phyloP scores from a whole-genome alignment of 2,329 filamentous ascomycete species.

The Paecilomyces variotii region DNA sequence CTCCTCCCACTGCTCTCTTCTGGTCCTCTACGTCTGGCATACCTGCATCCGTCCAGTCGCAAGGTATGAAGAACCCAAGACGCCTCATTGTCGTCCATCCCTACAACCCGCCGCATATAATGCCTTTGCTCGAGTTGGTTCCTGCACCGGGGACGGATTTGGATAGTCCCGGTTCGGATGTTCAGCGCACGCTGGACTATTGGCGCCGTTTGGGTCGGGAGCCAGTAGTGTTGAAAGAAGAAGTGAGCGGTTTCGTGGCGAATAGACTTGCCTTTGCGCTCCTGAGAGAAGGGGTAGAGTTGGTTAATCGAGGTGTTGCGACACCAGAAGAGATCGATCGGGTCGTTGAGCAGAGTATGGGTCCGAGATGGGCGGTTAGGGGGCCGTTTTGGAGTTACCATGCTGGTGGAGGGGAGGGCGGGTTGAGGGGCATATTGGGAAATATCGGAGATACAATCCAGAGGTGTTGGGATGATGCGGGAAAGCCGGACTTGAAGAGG shows the following conservation, averaged over 20 bases:
- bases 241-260: slow-evolving; percentile 49
- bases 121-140: slow-evolving; percentile 54
- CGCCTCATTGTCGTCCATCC: slow-evolving; percentile 52
- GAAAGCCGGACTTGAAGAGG: slow-evolving; percentile 25
- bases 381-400: slow-evolving; percentile 54
- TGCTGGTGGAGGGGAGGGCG: slow-evolving; percentile 48
- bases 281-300: slow-evolving; percentile 47
- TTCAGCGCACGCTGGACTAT: slow-evolving; percentile 38
- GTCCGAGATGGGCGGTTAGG: slow-evolving; percentile 48
- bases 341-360: slow-evolving; percentile 45
- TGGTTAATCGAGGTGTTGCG: slow-evolving; percentile 48
- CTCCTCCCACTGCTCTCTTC: slow-evolving; percentile 39
- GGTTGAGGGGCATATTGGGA: slow-evolving; percentile 45
- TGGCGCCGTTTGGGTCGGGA: slow-evolving; percentile 36
- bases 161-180: slow-evolving; percentile 13
- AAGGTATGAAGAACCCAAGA: slow-evolving; percentile 33
- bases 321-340: slow-evolving; percentile 45
- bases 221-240: slow-evolving; percentile 45
- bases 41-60: slow-evolving; percentile 42
- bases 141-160: slow-evolving; percentile 38
- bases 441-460: slow-evolving; percentile 51
- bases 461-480: slow-evolving; percentile 46
- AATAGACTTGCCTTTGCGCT: slow-evolving; percentile 52
- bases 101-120: slow-evolving; percentile 55
- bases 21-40: slow-evolving; percentile 55